Evolutionary conservation across 768 basidiomycete species (phyloP).

Genomic region (Suillus sp.): DNA sequence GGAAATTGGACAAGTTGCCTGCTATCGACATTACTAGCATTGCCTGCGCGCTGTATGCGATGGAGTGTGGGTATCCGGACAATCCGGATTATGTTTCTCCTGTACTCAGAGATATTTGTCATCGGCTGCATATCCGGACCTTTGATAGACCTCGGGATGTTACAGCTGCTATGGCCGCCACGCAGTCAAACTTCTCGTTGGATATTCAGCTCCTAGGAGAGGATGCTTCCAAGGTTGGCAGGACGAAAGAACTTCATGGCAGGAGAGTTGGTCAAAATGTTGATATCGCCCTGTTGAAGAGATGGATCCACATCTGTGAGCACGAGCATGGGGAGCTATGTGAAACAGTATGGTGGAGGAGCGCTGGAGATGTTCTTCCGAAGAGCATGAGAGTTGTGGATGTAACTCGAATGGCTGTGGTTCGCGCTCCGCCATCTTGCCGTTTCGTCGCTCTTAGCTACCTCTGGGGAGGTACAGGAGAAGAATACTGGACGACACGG

Average conservation of each 20-base stretch:
- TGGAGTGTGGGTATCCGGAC: not conserved
- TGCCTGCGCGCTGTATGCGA: not conserved
- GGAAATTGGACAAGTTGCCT: slow-evolving; percentile 6
- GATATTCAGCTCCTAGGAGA: slow-evolving; percentile 16
- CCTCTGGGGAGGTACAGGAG: slow-evolving; percentile 14
- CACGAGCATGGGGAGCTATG: slow-evolving; percentile 4
- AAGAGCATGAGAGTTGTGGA: slow-evolving; percentile 8
- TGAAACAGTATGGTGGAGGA: slow-evolving; percentile 13
- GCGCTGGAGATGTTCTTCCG: slow-evolving; percentile 7
- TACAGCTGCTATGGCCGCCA: not conserved
- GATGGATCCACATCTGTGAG: slow-evolving; percentile 11
- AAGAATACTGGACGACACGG: slow-evolving; percentile 14
- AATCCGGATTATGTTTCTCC: not conserved
- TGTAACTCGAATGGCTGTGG: slow-evolving; percentile 10
- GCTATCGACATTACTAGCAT: slow-evolving; percentile 3
- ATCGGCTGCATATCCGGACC: slow-evolving; percentile 9
- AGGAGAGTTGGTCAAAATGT: slow-evolving; percentile 12
- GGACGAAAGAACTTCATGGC: slow-evolving; percentile 13
- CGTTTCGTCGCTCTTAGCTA: slow-evolving; percentile 16
- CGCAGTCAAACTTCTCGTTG: not conserved
- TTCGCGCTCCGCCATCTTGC: slow-evolving; percentile 11
- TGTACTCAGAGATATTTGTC: slow-evolving; percentile 1
- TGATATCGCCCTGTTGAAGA: slow-evolving; percentile 13
- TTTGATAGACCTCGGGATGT: slow-evolving; percentile 3
- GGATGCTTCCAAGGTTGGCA: slow-evolving; percentile 6